Base-by-base conservation (phyloP, 495 filamentous ascomycete species). In the Copromyces sp. region DNA sequence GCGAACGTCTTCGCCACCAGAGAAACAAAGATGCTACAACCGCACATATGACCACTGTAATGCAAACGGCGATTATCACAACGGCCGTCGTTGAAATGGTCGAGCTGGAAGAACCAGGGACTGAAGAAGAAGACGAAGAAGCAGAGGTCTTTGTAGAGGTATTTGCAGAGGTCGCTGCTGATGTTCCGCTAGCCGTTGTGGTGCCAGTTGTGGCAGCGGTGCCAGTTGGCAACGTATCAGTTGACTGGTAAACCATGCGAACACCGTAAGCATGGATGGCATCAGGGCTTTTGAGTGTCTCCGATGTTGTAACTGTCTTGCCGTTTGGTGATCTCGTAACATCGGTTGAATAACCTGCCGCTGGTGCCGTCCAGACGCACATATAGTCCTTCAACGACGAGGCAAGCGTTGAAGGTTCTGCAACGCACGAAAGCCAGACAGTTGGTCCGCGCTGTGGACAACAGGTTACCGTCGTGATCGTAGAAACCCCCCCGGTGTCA, bases 381-480 rank as follows among this genome's bases (percentile, higher is more conserved):
- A 74, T 78, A 44, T 74, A 69, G 35, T 68, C 74, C 9, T 47
- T 69, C 73, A 71, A 80, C 4, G 29, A 24, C 14, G 17, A 44
- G 24, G 53, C n/a, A 7, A 79, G 69, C 16, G 68, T 72, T 24
- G 69, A 35, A 16, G 76, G 68, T 32, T 75, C 69, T 16, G 12
- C 53, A 42, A 75, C 74, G 59, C 77, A 80, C 1, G 35, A 53
- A 2, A 80, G 59, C 0, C 69, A 69, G 16, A 78, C 59, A 69
- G 53, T 44, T 47, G 38, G 70, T 12, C 69, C 35, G 61, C 45
- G 41, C 14, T 61, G n/a, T 9, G 76, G 78, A 53, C 76, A 80
- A 53, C 78, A 79, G 3, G 77, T 78, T 14, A 80, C 73, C 4
- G 78, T 80, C 9, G 77, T 78, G 71, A 79, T 75, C 38, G 70